These are phyloP conservation scores for Cryptosporidium bovis DNA, from an alignment of 169 alveolate genomes.

Conservation along the genomic window DNA sequence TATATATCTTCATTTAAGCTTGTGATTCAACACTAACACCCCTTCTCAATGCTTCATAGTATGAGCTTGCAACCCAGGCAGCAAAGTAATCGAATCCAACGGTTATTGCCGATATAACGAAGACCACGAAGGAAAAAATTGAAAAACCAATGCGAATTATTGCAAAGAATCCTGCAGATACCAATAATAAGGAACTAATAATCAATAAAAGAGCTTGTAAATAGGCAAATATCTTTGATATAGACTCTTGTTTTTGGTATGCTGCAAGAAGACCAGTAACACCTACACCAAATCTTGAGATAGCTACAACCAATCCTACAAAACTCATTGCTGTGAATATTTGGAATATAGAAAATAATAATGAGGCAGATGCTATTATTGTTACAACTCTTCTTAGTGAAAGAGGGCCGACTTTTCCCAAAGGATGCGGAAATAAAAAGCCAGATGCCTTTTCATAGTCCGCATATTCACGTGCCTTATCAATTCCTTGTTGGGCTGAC, in stretches of 20 bases:
- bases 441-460: constrained; percentile 74
- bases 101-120: constrained; percentile 35
- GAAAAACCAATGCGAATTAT: constrained; percentile 60
- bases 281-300: constrained; percentile 69
- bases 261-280: constrained; percentile 67
- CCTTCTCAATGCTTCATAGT: constrained; percentile 74
- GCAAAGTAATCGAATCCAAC: constrained; percentile 70
- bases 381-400: constrained; percentile 69
- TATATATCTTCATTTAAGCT: constrained; percentile 21
- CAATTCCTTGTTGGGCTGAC: constrained; percentile 73
- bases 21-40: constrained; percentile 74
- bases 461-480: constrained; percentile 73
- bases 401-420: constrained; percentile 75
- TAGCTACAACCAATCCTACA: constrained; percentile 60
- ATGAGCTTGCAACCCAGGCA: constrained; percentile 76
- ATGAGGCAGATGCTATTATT: constrained; percentile 41
- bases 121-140: constrained; percentile 65
- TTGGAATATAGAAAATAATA: constrained; percentile 59
- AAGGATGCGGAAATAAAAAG: constrained; percentile 63
- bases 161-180: constrained; percentile 66
- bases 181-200: constrained; percentile 47
- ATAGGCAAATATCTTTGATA: constrained; percentile 58
- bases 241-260: constrained; percentile 62
- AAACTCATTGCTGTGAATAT: constrained; percentile 74
- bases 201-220: constrained; percentile 53